These are phyloP conservation scores for Phtheirospermum japonicum DNA, from an alignment of 257 asterid species.

Conservation along the genomic window DNA sequence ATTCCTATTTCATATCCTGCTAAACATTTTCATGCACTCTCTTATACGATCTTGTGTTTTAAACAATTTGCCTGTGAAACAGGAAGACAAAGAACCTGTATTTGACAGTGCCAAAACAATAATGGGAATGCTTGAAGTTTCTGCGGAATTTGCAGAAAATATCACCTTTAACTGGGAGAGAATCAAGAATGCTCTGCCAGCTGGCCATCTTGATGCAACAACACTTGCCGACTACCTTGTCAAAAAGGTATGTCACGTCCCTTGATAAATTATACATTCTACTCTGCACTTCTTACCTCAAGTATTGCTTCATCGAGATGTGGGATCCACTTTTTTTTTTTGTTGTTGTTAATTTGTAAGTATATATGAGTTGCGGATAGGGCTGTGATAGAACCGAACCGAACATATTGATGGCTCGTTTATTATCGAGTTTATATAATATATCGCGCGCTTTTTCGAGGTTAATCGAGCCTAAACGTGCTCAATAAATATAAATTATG, in stretches of 20 bases:
- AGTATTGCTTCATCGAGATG: not conserved
- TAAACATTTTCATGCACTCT: too few species aligned
- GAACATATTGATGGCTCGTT: too few species aligned
- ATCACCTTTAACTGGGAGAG: constrained; percentile 66
- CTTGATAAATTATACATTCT: not conserved
- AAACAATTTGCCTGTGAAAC: constrained; percentile 23
- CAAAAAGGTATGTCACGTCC: constrained; percentile 55
- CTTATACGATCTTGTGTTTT: too few species aligned
- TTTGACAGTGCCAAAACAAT: constrained; percentile 90
- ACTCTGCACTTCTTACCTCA: not conserved
- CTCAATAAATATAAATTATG: too few species aligned
- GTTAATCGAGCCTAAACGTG: too few species aligned
- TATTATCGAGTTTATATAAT: too few species aligned
- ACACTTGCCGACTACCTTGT: constrained; percentile 97
- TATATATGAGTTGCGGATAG: too few species aligned
- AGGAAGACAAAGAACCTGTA: constrained; percentile 98
- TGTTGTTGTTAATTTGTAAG: too few species aligned
- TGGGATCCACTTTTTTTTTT: not conserved
- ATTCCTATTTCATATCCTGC: not conserved
- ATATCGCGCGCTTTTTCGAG: too few species aligned
- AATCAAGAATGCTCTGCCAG: constrained; percentile 74
- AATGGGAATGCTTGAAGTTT: constrained; percentile 95
- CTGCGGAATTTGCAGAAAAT: constrained; percentile 92
- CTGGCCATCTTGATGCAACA: constrained; percentile 98
- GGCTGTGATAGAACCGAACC: too few species aligned